Evolutionary conservation across 768 basidiomycete species (phyloP), one percentile per base, ranked within the genome.

Genomic region (Phlebiopsis flavidoalba): DNA sequence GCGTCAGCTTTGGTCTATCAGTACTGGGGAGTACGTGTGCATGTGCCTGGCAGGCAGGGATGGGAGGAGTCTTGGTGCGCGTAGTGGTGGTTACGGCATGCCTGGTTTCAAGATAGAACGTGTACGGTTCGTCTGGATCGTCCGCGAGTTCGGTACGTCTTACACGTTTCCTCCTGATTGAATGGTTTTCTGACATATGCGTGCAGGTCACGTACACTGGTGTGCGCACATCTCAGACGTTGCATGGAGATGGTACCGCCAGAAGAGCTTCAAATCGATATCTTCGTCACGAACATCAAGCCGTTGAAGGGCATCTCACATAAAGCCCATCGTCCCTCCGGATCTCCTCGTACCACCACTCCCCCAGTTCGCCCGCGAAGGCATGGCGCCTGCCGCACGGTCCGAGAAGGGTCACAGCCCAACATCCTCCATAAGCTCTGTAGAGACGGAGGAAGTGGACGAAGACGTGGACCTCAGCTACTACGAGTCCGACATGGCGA

Each of bases 101-200:
- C 74, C 72, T 24, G 66, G 69, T 5, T 79, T 74, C 58, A 74
- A 73, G 47, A 83, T 81, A 6, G 73, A 67, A 35, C 78, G 91
- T 5, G 80, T 91, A 0, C 77, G 89, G 17, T 89, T 92, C 63
- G 79, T 91, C 2, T 92, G 90, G 90, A 79, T 91, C 48, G 75
- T 90, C 21, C 79, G 88, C 43, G 91, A 91, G 67, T 91, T 85
- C 67, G 80, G 89, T 89, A 60, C 72, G 87, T 62, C 3, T 17
- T 14, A 19, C 26, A 24, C 15, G 2, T 5, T 17, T 59, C 15
- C 17, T 49, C 24, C 15, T 8, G 11, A n/a, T 3, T 19, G 76
- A 1, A n/a, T 59, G 36, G 22, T 21, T 5, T 33, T 26, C 47
- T 49, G 35, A 26, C 47, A 21, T 35, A 22, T n/a, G n/a, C 5